These are phyloP conservation scores for Malus sylvestris DNA, from an alignment of 306 rosid species.

Conservation along the genomic window DNA sequence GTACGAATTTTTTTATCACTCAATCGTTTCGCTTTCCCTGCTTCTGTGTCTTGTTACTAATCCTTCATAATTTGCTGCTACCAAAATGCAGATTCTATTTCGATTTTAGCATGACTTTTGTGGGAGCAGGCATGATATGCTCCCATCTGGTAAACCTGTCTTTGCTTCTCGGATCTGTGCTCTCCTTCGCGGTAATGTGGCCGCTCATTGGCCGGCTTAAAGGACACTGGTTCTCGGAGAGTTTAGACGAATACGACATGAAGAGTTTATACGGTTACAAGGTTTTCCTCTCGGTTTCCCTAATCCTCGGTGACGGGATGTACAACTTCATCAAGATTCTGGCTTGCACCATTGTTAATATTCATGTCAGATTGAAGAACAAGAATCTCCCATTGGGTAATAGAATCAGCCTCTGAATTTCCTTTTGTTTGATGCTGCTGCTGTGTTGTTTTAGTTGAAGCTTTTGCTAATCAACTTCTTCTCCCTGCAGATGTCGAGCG, in stretches of 20 bases:
- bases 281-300: slow-evolving; percentile 74
- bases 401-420: neutral
- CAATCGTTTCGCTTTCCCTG: neutral
- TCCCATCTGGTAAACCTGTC: slow-evolving; percentile 84
- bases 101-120: slow-evolving; percentile 65
- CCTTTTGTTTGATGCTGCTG: neutral
- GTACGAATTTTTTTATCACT: slow-evolving; percentile 27
- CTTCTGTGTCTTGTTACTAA: neutral
- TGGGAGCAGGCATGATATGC: slow-evolving; percentile 98
- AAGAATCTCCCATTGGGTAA: slow-evolving; percentile 25
- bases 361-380: slow-evolving; percentile 23
- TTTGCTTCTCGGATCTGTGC: slow-evolving; percentile 78
- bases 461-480: neutral
- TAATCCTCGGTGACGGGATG: slow-evolving; percentile 79
- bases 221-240: slow-evolving; percentile 73
- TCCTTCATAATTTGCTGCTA: neutral
- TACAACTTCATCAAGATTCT: slow-evolving; percentile 70
- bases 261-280: slow-evolving; percentile 89
- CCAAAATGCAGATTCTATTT: slow-evolving; percentile 64
- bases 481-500: slow-evolving; percentile 22
- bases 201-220: slow-evolving; percentile 56
- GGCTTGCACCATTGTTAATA: slow-evolving; percentile 32
- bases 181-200: slow-evolving; percentile 78
- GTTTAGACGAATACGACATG: slow-evolving; percentile 70
- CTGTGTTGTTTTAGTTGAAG: neutral